Conservation (phyloP, 1,284 basidiomycete species). For the Moesziomyces globuligerus region DNA sequence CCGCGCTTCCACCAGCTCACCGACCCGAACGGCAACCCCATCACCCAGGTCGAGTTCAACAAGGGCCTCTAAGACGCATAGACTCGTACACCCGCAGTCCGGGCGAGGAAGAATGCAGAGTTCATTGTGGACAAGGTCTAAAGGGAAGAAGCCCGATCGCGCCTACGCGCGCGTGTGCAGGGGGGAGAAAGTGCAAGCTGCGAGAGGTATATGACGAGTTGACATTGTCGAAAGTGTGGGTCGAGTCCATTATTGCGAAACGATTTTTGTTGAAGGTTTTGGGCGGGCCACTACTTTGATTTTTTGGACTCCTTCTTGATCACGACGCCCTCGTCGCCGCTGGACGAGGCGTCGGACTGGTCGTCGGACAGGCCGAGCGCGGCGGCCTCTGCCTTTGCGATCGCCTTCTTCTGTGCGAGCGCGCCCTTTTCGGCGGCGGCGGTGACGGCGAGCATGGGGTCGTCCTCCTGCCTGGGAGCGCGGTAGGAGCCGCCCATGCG, state of each 20-base stretch:
- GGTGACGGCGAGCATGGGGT: conserved; percentile 76
- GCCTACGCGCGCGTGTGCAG: no score
- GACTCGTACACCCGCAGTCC: no score
- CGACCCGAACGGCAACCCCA: conserved; percentile 59
- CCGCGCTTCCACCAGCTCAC: conserved; percentile 66
- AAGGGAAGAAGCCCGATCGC: no score
- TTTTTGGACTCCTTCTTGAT: conserved; percentile 38
- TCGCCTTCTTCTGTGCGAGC: conserved; percentile 18
- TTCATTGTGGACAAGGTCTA: no score
- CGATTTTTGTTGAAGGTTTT: no score
- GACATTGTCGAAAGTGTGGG: not conserved
- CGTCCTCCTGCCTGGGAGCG: conserved; percentile 82
- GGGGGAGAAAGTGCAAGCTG: conserved; percentile 2
- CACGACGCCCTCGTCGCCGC: conserved; percentile 39
- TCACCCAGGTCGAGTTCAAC: conserved; percentile 70
- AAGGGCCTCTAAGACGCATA: conserved; percentile 71
- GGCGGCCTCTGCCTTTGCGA: conserved; percentile 1
- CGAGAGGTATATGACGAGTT: conserved; percentile 14
- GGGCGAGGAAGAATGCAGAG: no score
- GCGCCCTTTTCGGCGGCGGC: conserved; percentile 26
- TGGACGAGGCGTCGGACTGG: conserved; percentile 26
- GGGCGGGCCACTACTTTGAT: no score
- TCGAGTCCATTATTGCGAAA: no score
- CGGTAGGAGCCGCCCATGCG: conserved; percentile 84
- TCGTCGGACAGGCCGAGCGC: conserved; percentile 6